These are phyloP conservation scores for Daldinia decipiens DNA, from an alignment of 495 filamentous ascomycete genomes.

Conservation along the genomic window DNA sequence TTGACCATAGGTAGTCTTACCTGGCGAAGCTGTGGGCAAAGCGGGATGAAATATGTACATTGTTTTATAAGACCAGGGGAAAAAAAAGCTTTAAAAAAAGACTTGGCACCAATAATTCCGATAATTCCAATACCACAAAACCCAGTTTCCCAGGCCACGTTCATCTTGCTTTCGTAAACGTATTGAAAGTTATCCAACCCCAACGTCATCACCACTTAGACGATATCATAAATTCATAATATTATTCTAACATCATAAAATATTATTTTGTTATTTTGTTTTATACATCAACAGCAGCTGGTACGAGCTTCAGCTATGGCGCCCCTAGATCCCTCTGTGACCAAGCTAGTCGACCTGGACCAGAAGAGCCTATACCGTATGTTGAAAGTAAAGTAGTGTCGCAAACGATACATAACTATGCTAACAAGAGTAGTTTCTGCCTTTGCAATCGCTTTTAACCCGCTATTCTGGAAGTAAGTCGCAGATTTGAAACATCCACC, in stretches of 20 bases:
- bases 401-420: slow-evolving; percentile 11
- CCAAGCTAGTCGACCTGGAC: slow-evolving; percentile 68
- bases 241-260: too few relatives aligned
- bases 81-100: slow-evolving; percentile 21
- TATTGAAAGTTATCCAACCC: not conserved
- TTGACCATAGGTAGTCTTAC: not conserved
- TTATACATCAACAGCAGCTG: not conserved
- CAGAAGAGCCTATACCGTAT: slow-evolving; percentile 72
- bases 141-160: slow-evolving; percentile 1
- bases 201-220: slow-evolving; percentile 17
- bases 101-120: slow-evolving; percentile 37
- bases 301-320: slow-evolving; percentile 35
- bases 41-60: slow-evolving; percentile 16
- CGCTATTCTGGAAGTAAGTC: slow-evolving; percentile 83
- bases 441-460: slow-evolving; percentile 76
- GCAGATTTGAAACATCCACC: not conserved
- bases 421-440: slow-evolving; percentile 66
- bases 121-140: slow-evolving; percentile 25
- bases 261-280: not conserved
- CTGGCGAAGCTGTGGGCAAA: slow-evolving; percentile 12
- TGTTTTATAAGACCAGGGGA: slow-evolving; percentile 10
- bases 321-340: slow-evolving; percentile 37
- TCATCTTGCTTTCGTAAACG: slow-evolving; percentile 4
- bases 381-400: slow-evolving; percentile 29
- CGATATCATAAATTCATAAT: not conserved